Percentiles rank a stretch among this genome's conserved stretches.
Conservation (phyloP, 2,329 filamentous ascomycete genomes). For the Gyromitra esculenta region DNA sequence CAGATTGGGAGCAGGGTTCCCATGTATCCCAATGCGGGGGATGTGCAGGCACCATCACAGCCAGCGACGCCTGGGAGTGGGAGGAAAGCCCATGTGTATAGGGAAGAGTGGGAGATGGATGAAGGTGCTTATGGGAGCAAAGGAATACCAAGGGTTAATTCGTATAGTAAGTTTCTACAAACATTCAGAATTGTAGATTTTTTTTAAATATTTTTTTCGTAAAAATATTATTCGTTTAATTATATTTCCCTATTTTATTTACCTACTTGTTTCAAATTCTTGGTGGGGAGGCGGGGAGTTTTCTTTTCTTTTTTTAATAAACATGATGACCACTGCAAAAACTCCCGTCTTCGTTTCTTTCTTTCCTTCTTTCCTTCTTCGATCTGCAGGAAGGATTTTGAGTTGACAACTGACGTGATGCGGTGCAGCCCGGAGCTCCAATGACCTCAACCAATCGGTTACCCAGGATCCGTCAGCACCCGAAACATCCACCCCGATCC, state of each 20-base stretch:
- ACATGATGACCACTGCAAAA: background rate
- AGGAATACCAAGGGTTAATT: constrained; percentile 45
- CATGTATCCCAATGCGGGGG: constrained; percentile 90
- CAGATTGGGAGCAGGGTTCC: constrained; percentile 92
- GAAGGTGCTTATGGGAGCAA: constrained; percentile 53
- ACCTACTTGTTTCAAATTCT: background rate
- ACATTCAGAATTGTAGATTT: background rate
- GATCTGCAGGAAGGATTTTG: background rate
- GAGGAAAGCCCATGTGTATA: constrained; percentile 51
- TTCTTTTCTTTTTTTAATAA: background rate
- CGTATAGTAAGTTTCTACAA: constrained; percentile 46
- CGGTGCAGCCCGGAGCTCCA: constrained; percentile 50
- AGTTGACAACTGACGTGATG: constrained; percentile 28
- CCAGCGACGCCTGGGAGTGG: constrained; percentile 64
- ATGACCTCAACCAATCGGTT: constrained; percentile 56
- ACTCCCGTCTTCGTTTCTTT: background rate
- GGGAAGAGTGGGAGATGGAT: constrained; percentile 55
- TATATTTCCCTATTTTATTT: constrained; percentile 27
- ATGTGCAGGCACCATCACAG: constrained; percentile 94
- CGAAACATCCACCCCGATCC: constrained; percentile 71
- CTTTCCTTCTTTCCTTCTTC: background rate
- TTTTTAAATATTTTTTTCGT: background rate
- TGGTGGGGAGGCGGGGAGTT: background rate
- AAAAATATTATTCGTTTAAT: constrained; percentile 3
- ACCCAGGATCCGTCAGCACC: constrained; percentile 47